Evolutionary conservation across 768 basidiomycete species (phyloP).

Genomic region (Xerocomus spinulosus): DNA sequence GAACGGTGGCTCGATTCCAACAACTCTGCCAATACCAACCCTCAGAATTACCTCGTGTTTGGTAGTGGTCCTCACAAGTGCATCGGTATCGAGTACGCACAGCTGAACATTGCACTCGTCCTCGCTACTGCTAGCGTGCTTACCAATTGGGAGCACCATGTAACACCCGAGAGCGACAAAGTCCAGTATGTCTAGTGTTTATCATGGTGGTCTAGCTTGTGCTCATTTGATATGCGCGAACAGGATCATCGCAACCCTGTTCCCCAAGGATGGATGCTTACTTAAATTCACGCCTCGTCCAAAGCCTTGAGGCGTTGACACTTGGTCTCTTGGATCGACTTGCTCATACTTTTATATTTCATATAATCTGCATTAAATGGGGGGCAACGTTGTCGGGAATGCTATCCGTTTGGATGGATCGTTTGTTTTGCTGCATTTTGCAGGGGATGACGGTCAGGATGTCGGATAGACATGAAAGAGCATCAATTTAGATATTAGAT

Average conservation of each 20-base stretch:
- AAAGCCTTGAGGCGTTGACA: slow-evolving; percentile 12
- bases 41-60: slow-evolving; percentile 95
- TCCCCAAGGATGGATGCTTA: slow-evolving; percentile 89
- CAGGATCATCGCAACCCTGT: slow-evolving; percentile 93
- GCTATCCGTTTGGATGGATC: not conserved
- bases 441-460: too few relatives aligned
- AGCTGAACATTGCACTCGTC: slow-evolving; percentile 82
- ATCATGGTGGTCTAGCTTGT: not conserved
- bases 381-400: not conserved
- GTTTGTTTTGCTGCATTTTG: too few relatives aligned
- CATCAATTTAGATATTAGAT: too few relatives aligned
- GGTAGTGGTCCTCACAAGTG: slow-evolving; percentile 91
- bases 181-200: slow-evolving; percentile 59
- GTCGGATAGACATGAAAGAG: too few relatives aligned
- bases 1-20: slow-evolving; percentile 90
- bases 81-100: slow-evolving; percentile 90
- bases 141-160: slow-evolving; percentile 83
- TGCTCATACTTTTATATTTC: not conserved
- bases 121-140: slow-evolving; percentile 77
- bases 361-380: slow-evolving; percentile 13
- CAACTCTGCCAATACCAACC: slow-evolving; percentile 74
- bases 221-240: not conserved
- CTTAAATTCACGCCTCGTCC: slow-evolving; percentile 70
- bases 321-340: not conserved
- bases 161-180: slow-evolving; percentile 74